phyloP scores from a whole-genome alignment of 306 rosid genomes.

The Trichosanthes truncata region DNA sequence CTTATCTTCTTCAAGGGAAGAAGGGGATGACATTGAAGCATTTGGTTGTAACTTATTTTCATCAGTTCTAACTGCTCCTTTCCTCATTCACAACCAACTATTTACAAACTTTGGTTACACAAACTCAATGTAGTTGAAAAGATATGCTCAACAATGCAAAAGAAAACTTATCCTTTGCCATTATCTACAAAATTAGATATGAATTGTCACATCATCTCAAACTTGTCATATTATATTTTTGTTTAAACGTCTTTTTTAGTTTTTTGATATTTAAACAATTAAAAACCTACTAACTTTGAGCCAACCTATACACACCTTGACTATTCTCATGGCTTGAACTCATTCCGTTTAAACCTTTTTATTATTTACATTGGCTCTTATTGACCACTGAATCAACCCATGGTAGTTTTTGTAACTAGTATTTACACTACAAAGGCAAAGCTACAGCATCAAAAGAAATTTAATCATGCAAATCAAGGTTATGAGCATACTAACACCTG shows the following conservation, averaged over 20 bases:
- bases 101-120: too few relatives aligned
- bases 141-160: background rate
- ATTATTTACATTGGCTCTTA: background rate
- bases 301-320: too few relatives aligned
- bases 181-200: background rate
- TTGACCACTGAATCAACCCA: background rate
- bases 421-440: background rate
- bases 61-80: too few relatives aligned
- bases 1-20: too few relatives aligned
- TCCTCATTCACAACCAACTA: background rate
- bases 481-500: background rate
- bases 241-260: background rate
- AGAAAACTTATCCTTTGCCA: background rate
- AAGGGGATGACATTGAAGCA: too few relatives aligned
- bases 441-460: background rate
- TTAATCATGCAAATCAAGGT: background rate
- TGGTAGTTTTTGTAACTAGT: background rate
- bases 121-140: background rate
- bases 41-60: background rate
- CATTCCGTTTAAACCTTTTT: background rate
- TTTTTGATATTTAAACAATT: too few relatives aligned
- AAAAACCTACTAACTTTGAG: too few relatives aligned
- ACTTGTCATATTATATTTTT: background rate
- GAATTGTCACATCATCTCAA: background rate
- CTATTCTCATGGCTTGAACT: too few relatives aligned